Evolutionary conservation across 2,329 filamentous ascomycete species (phyloP).

Genomic region (Sclerotinia trifoliorum): DNA sequence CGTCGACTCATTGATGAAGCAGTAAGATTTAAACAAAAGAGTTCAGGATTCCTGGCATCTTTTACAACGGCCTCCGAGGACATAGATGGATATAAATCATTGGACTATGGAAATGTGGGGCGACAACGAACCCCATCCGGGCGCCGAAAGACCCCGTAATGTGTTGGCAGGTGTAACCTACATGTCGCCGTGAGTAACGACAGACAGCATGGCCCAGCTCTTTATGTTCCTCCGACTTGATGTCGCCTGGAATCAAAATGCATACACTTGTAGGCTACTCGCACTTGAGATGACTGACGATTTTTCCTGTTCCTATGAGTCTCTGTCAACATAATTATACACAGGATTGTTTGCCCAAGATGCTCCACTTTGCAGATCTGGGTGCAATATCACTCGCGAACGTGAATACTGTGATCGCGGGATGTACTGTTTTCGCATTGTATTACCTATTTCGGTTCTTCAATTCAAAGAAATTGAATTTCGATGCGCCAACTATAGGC

Average conservation of each 20-base stretch:
- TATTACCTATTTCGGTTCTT: background rate
- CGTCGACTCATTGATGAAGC: background rate
- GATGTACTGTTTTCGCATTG: background rate
- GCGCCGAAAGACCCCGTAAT: background rate
- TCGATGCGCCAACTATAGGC: slow-evolving; percentile 8
- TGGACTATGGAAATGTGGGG: background rate
- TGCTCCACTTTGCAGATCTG: background rate
- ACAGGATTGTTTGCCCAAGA: background rate
- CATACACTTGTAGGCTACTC: background rate
- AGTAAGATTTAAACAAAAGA: background rate
- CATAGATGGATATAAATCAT: background rate
- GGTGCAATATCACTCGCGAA: background rate
- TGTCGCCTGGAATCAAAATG: background rate
- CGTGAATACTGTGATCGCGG: background rate
- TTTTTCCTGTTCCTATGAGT: background rate
- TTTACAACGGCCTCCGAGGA: background rate
- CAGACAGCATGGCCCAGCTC: background rate
- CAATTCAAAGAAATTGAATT: background rate
- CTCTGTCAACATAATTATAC: background rate
- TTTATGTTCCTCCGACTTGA: background rate
- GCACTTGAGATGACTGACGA: background rate
- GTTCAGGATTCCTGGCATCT: background rate
- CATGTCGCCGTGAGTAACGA: background rate
- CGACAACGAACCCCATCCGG: background rate
- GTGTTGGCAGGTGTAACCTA: background rate